Evolutionary conservation across 495 filamentous ascomycete genomes (phyloP).

Genomic region (Neurospora cerealis): DNA sequence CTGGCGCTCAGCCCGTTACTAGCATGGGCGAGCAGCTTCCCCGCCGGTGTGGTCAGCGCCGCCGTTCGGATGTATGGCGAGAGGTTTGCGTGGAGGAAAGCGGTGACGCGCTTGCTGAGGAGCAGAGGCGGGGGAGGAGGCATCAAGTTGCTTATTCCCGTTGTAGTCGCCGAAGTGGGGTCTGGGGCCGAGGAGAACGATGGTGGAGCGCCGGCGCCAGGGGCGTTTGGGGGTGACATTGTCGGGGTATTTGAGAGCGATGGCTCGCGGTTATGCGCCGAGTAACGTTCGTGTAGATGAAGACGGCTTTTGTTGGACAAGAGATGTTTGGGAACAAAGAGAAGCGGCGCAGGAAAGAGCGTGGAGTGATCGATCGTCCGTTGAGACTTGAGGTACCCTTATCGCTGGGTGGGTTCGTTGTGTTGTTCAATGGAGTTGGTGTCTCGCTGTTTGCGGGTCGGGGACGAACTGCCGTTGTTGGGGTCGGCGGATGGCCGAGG

Average conservation of each 20-base stretch:
- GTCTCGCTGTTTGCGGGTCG: neutral
- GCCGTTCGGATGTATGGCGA: conserved; percentile 29
- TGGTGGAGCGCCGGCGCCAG: neutral
- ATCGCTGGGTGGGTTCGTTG: neutral
- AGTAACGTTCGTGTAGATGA: neutral
- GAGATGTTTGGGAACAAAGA: neutral
- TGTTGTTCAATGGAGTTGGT: neutral
- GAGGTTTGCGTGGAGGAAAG: conserved; percentile 40
- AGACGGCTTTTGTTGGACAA: neutral
- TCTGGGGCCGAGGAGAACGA: neutral
- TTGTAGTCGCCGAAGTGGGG: neutral
- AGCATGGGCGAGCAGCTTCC: conserved; percentile 40
- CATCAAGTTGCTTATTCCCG: conserved; percentile 9
- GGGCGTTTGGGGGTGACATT: neutral
- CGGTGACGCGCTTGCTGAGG: conserved; percentile 36
- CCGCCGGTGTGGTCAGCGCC: conserved; percentile 35
- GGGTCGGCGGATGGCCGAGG: neutral
- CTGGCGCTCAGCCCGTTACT: conserved; percentile 26
- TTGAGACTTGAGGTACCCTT: neutral
- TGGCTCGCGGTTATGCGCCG: neutral
- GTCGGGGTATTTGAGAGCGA: neutral
- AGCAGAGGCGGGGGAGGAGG: conserved; percentile 33
- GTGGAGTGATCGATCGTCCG: neutral
- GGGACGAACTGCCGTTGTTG: neutral
- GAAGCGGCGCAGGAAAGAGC: neutral